Percentiles rank a stretch among this genome's conserved stretches.
These are phyloP conservation scores for Euphorbia schlechtendalii DNA, from an alignment of 441 rosid species.

Conservation along the genomic window DNA sequence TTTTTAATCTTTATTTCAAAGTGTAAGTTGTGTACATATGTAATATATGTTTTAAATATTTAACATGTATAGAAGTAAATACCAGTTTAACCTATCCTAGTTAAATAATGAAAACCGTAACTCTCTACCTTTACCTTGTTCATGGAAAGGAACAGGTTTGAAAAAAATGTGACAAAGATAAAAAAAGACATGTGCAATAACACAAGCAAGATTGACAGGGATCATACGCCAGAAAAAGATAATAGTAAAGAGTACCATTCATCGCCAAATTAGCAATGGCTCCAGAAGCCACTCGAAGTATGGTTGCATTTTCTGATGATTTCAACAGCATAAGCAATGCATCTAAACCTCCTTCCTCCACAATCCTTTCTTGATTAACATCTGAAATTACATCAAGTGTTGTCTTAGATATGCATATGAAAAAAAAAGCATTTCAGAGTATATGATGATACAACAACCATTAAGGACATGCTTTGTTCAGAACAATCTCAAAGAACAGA, in stretches of 20 bases:
- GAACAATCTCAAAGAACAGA: neutral
- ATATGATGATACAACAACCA: neutral
- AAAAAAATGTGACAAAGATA: neutral
- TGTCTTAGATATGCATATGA: neutral
- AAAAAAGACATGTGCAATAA: neutral
- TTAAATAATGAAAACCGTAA: neutral
- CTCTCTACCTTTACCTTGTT: neutral
- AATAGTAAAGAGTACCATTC: constrained; percentile 51
- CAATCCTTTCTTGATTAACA: constrained; percentile 72
- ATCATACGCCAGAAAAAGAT: constrained; percentile 1
- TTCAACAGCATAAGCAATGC: constrained; percentile 64
- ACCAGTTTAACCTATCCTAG: neutral
- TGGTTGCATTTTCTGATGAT: constrained; percentile 62
- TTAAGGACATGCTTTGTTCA: neutral
- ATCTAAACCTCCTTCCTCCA: constrained; percentile 90
- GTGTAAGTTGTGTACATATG: too few relatives aligned
- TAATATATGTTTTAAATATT: too few relatives aligned
- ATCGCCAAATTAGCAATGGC: constrained; percentile 93
- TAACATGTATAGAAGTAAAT: neutral
- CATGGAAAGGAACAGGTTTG: neutral
- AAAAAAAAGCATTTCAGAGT: neutral
- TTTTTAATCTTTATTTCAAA: too few relatives aligned
- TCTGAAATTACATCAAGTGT: constrained; percentile 36
- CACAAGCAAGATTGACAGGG: constrained; percentile 5
- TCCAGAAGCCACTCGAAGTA: constrained; percentile 90